These are phyloP conservation scores for Quercus lobata DNA, from an alignment of 331 rosid genomes.

Conservation along the genomic window DNA sequence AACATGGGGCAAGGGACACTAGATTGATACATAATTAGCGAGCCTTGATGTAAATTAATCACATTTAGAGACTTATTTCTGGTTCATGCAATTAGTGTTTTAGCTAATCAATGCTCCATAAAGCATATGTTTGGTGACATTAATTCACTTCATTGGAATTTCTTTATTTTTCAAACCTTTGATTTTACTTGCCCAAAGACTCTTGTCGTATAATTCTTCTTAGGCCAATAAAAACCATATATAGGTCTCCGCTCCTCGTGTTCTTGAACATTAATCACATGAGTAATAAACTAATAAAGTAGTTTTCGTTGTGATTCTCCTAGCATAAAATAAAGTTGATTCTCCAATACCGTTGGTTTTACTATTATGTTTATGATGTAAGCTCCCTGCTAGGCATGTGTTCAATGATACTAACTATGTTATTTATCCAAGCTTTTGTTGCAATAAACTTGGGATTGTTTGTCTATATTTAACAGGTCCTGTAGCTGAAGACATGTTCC, in stretches of 20 bases:
- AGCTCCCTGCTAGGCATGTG: not conserved
- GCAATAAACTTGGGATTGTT: not conserved
- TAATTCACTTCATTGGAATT: no score
- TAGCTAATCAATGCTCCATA: not conserved
- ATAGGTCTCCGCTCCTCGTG: not conserved
- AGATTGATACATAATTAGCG: no score
- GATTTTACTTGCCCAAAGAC: not conserved
- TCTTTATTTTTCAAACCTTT: no score
- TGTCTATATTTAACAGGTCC: conserved; percentile 39
- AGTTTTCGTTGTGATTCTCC: not conserved
- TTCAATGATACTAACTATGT: not conserved
- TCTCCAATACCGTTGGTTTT: not conserved
- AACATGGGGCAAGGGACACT: no score
- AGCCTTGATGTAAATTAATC: not conserved
- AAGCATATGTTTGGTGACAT: no score
- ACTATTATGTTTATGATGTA: not conserved
- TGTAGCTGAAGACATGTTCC: conserved; percentile 83
- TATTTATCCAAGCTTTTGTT: not conserved
- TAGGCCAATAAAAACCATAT: not conserved
- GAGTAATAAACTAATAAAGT: not conserved
- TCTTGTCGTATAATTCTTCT: not conserved
- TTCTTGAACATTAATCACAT: not conserved
- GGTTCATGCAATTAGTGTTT: not conserved
- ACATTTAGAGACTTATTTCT: not conserved
- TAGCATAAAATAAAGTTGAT: not conserved